Base-by-base conservation (phyloP, 208 protist genomes). In the Leishmania major region DNA sequence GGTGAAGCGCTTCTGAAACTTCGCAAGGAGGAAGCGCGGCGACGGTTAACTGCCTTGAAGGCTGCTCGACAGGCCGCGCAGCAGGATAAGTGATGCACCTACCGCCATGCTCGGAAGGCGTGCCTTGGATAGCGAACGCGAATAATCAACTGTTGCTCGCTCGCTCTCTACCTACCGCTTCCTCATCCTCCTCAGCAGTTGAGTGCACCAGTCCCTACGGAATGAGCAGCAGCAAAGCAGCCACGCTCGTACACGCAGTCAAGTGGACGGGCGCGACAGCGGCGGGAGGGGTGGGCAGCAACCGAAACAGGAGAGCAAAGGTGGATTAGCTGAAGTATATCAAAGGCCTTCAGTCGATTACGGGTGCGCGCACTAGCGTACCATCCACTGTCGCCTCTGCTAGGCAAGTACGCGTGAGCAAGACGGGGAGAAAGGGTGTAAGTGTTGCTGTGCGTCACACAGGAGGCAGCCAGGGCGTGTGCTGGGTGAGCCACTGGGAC, bases 31-130 rank as follows among this genome's bases (percentile, higher is more conserved):
- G 88, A 85, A 17, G 86, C 90, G 70, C 90, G 90, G 37, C 88
- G 86, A 45, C 89, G 90, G 8, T 70, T 96, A 31, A 85, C 86
- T 15, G 86, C 83, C 11, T 55, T 95, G n/a, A 90, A 92, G 71
- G 83, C 80, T 49, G 84, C 81, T n/a, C 78, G 78, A 1, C 62
- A 69, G 64, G 73, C 82, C 11, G 82, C 73, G 1, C 72, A 78
- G 47, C 64, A 81, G 35, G 51, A 75, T 19, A 59, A 70, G 15
- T 81, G 47, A 78, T 3, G 25, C 72, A 45, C 72, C 6, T 1
- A 60, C 49, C 25, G 31, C 25, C 45, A 45, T 37, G 15, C 31
- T 22, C 17, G 40, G 37, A 71, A 22, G 37, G 66, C 37, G 66
- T 28, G 10, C 19, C 19, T 71, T 22, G 66, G 7, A 40, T 47